Conservation (phyloP, 116 monocot species). For the Dioscorea cayenensis region DNA sequence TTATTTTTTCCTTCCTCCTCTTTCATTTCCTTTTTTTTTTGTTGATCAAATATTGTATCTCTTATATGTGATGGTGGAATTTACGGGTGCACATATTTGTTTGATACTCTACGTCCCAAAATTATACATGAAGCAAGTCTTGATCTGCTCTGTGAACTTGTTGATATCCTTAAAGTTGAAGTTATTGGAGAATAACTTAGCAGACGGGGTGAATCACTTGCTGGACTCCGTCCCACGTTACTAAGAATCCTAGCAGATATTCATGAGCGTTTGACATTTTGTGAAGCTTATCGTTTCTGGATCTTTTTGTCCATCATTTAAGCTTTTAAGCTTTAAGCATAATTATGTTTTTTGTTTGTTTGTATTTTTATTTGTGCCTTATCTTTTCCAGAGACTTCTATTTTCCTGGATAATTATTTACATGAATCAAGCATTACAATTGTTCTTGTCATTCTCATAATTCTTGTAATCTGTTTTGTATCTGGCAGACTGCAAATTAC, state of each 20-base stretch:
- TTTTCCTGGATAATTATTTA: too few relatives aligned
- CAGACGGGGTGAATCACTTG: slow-evolving; percentile 80
- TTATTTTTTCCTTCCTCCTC: too few relatives aligned
- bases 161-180: slow-evolving; percentile 93
- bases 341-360: too few relatives aligned
- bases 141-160: slow-evolving; percentile 94
- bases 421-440: neutral
- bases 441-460: neutral
- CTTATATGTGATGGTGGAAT: slow-evolving; percentile 8
- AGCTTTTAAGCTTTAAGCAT: neutral
- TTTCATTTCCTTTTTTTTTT: too few relatives aligned
- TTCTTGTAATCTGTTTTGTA: neutral
- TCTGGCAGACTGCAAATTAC: slow-evolving; percentile 73
- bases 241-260: slow-evolving; percentile 84
- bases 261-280: slow-evolving; percentile 87
- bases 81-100: slow-evolving; percentile 80
- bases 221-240: slow-evolving; percentile 67
- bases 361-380: too few relatives aligned
- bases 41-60: neutral
- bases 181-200: slow-evolving; percentile 77
- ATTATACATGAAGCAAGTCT: slow-evolving; percentile 86
- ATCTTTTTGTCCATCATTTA: too few relatives aligned
- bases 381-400: too few relatives aligned
- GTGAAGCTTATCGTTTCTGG: slow-evolving; percentile 17
- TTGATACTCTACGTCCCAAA: slow-evolving; percentile 88